phyloP scores from a whole-genome alignment of 129 eudicot genomes.

The Mikania micrantha region DNA sequence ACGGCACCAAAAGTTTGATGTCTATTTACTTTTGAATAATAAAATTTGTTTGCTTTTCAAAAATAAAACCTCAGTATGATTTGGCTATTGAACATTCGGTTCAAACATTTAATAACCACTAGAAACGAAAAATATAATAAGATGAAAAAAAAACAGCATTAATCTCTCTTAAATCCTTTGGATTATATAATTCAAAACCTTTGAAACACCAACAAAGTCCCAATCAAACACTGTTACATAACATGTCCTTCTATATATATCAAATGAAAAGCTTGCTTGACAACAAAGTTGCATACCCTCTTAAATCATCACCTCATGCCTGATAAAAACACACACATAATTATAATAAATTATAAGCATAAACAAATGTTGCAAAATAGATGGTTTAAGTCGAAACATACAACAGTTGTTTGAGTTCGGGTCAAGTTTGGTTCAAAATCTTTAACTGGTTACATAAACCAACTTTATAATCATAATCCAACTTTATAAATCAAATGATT shows the following conservation, averaged over 20 bases:
- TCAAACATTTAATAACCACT: too few species aligned
- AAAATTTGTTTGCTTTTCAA: too few species aligned
- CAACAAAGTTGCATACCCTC: slow-evolving; percentile 25
- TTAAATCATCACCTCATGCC: slow-evolving; percentile 49
- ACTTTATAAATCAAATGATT: background rate
- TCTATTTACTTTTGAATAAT: too few species aligned
- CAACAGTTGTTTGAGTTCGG: background rate
- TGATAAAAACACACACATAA: slow-evolving; percentile 13
- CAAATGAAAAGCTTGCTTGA: slow-evolving; percentile 12
- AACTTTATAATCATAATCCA: background rate
- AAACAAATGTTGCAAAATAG: background rate
- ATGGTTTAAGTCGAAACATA: background rate
- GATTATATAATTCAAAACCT: slow-evolving; percentile 2
- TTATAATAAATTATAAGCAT: background rate
- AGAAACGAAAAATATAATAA: too few species aligned
- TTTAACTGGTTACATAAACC: too few species aligned
- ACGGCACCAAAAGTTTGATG: too few species aligned
- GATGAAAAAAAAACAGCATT: too few species aligned
- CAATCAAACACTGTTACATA: slow-evolving; percentile 27
- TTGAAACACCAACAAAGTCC: slow-evolving; percentile 10
- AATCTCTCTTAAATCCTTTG: too few species aligned
- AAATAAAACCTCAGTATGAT: too few species aligned
- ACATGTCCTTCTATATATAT: slow-evolving; percentile 20
- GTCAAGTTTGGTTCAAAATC: too few species aligned
- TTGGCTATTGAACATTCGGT: too few species aligned